These are phyloP conservation scores for Beauveria varroae DNA, from an alignment of 2,329 filamentous ascomycete genomes.

Conservation along the genomic window DNA sequence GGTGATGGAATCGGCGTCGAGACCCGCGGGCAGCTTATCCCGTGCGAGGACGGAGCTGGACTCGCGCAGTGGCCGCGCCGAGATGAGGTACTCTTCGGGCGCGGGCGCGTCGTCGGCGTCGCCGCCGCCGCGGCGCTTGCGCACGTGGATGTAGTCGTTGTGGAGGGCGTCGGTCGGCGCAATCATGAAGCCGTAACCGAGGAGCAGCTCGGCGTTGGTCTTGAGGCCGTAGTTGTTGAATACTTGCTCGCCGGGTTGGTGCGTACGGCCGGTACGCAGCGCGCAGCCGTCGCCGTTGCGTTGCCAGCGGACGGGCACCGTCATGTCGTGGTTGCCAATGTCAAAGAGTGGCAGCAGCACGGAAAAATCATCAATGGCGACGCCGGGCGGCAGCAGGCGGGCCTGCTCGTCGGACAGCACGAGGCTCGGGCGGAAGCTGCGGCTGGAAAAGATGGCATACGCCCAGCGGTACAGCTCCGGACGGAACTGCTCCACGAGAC, in stretches of 20 bases:
- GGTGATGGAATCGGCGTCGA: slow-evolving; percentile 18
- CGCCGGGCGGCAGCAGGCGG: slow-evolving; percentile 41
- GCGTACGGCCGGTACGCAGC: slow-evolving; percentile 34
- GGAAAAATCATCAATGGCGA: slow-evolving; percentile 51
- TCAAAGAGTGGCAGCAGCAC: slow-evolving; percentile 65
- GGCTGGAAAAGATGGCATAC: slow-evolving; percentile 56
- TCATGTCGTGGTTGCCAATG: slow-evolving; percentile 62
- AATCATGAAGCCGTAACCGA: slow-evolving; percentile 57
- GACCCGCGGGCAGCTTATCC: slow-evolving; percentile 28
- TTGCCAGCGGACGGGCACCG: slow-evolving; percentile 53
- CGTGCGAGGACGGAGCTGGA: slow-evolving; percentile 40
- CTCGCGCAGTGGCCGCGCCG: slow-evolving; percentile 40
- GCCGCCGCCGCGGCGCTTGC: slow-evolving; percentile 31
- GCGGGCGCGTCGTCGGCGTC: neutral
- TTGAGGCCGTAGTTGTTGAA: slow-evolving; percentile 69
- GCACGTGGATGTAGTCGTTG: slow-evolving; percentile 53
- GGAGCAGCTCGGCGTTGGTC: slow-evolving; percentile 63
- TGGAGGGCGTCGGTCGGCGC: slow-evolving; percentile 40
- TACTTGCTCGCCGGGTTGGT: slow-evolving; percentile 46
- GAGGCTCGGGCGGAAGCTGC: slow-evolving; percentile 55
- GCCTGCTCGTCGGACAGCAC: slow-evolving; percentile 71
- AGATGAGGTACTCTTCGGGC: slow-evolving; percentile 44
- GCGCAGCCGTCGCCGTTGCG: slow-evolving; percentile 29
- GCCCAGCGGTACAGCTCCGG: slow-evolving; percentile 55
- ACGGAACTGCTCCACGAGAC: slow-evolving; percentile 30